Evolutionary conservation across 345 rosid species (phyloP).

Genomic region (Noccaea bulbosa): DNA sequence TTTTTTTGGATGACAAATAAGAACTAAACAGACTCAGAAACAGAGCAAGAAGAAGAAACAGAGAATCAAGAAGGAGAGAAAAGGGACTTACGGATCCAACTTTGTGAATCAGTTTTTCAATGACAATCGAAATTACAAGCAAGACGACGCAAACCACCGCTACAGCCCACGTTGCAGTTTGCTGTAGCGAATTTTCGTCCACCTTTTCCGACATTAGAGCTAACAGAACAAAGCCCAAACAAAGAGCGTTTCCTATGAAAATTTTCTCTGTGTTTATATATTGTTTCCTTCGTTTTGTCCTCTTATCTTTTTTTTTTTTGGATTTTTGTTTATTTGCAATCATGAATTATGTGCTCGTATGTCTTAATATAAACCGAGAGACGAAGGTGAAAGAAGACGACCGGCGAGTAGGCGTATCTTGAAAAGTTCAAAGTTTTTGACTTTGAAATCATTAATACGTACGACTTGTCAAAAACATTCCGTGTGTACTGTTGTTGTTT

Average conservation of each 20-base stretch:
- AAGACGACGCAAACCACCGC: conserved; percentile 73
- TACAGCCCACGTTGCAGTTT: conserved; percentile 87
- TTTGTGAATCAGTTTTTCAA: conserved; percentile 60
- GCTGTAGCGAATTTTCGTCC: conserved; percentile 49
- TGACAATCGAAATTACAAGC: conserved; percentile 54
- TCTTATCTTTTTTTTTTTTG: background rate
- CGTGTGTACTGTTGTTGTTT: conserved; percentile 7
- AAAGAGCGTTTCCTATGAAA: background rate
- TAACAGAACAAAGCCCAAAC: conserved; percentile 18
- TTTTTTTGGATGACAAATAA: background rate
- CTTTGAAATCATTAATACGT: conserved; percentile 7
- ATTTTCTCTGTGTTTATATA: background rate
- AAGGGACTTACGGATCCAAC: conserved; percentile 37
- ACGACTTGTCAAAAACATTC: conserved; percentile 7
- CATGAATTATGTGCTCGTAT: background rate
- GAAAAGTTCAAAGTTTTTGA: conserved; percentile 31
- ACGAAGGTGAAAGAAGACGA: conserved; percentile 30
- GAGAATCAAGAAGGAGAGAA: background rate
- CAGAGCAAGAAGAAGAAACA: conserved; percentile 15
- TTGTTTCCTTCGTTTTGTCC: background rate
- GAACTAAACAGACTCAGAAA: conserved; percentile 1
- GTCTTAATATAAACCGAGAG: conserved; percentile 33
- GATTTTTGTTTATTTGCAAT: background rate
- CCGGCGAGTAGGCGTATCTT: conserved; percentile 31
- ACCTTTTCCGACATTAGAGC: conserved; percentile 34